Conservation (phyloP, 2,329 filamentous ascomycete genomes). For the Xylaria digitata region DNA sequence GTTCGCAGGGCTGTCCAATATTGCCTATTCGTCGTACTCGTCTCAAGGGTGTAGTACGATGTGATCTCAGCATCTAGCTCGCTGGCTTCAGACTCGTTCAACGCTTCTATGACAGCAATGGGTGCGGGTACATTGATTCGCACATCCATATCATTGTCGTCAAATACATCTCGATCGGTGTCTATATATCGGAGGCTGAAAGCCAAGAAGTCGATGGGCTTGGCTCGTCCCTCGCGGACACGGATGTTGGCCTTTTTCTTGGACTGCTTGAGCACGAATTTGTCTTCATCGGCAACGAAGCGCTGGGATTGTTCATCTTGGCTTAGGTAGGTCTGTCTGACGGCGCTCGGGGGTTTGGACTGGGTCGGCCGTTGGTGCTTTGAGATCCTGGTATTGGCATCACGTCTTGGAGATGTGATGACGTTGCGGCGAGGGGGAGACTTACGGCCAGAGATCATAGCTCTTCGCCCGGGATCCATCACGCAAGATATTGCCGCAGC, state of each 20-base stretch:
- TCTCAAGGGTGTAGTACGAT: constrained; percentile 85
- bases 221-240: constrained; percentile 88
- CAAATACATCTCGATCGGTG: constrained; percentile 82
- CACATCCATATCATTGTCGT: constrained; percentile 81
- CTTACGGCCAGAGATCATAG: constrained; percentile 63
- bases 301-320: constrained; percentile 81
- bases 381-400: constrained; percentile 66
- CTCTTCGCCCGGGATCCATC: constrained; percentile 67
- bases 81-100: constrained; percentile 73
- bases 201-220: constrained; percentile 92
- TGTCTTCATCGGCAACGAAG: constrained; percentile 95
- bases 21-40: constrained; percentile 78
- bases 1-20: constrained; percentile 94
- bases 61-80: constrained; percentile 85
- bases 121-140: constrained; percentile 83
- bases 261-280: constrained; percentile 93
- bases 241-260: constrained; percentile 98
- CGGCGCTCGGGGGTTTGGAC: constrained; percentile 47
- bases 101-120: constrained; percentile 79
- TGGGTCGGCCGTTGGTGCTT: constrained; percentile 58
- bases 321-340: constrained; percentile 64
- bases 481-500: constrained; percentile 21
- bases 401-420: constrained; percentile 66
- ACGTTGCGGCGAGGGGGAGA: constrained; percentile 61
- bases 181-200: constrained; percentile 93